Conservation (phyloP, 1,284 basidiomycete genomes). For the Puccinia coronata region DNA sequence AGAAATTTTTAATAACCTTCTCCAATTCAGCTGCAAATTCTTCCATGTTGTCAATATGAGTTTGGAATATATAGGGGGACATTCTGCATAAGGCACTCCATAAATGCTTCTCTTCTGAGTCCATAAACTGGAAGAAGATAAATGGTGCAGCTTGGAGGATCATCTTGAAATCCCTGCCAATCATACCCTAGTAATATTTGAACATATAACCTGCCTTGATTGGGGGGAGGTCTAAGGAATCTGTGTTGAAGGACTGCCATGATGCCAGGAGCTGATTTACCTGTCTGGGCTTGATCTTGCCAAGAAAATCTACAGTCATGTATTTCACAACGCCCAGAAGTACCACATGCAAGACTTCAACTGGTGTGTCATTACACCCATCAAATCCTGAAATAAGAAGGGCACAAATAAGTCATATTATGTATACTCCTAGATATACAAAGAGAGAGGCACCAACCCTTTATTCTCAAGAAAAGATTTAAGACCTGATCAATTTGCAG, state of each 20-base stretch:
- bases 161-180: constrained; percentile 57
- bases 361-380: constrained; percentile 58
- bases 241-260: constrained; percentile 50
- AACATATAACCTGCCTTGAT: constrained; percentile 53
- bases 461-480: constrained; percentile 5
- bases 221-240: constrained; percentile 53
- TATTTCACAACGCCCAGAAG: constrained; percentile 61
- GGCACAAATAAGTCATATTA: not conserved
- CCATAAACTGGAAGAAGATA: constrained; percentile 57
- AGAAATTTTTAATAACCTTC: constrained; percentile 57
- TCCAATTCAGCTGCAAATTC: constrained; percentile 51
- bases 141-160: constrained; percentile 60
- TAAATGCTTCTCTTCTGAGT: constrained; percentile 52
- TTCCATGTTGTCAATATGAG: constrained; percentile 58
- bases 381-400: constrained; percentile 55
- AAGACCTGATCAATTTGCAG: not conserved
- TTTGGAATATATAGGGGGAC: constrained; percentile 60
- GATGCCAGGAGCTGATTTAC: constrained; percentile 54
- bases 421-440: not conserved
- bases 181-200: constrained; percentile 50
- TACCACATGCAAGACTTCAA: constrained; percentile 60
- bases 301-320: constrained; percentile 59
- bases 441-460: no score
- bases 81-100: constrained; percentile 59
- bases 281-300: constrained; percentile 50